phyloP scores from a whole-genome alignment of 768 basidiomycete species.

The Pisolithus sp. region DNA sequence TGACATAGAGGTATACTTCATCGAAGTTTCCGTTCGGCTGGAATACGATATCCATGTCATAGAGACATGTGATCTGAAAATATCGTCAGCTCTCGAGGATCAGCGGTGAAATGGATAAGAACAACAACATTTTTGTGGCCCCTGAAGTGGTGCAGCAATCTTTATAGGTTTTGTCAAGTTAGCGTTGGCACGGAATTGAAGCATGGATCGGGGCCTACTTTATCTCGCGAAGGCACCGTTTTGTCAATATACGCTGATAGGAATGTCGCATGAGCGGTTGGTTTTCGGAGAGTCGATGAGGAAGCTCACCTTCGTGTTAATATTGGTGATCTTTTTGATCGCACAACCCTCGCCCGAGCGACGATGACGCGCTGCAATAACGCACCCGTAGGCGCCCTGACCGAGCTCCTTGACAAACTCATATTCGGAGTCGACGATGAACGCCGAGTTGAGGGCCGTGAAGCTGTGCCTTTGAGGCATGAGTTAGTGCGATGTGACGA shows the following conservation, averaged over 20 bases:
- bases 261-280: slow-evolving; percentile 5
- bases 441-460: slow-evolving; percentile 78
- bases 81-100: slow-evolving; percentile 3
- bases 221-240: slow-evolving; percentile 93
- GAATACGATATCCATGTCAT: slow-evolving; percentile 98
- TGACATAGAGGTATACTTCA: slow-evolving; percentile 89
- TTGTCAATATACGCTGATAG: slow-evolving; percentile 83
- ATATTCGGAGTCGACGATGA: slow-evolving; percentile 84
- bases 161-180: slow-evolving; percentile 23
- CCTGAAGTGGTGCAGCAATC: slow-evolving; percentile 93
- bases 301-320: slow-evolving; percentile 70
- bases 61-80: slow-evolving; percentile 84
- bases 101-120: slow-evolving; percentile 1
- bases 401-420: slow-evolving; percentile 96
- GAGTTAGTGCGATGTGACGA: too few relatives aligned
- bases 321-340: slow-evolving; percentile 95
- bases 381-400: slow-evolving; percentile 92
- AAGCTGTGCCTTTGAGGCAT: slow-evolving; percentile 51
- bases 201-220: slow-evolving; percentile 42
- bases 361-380: slow-evolving; percentile 79
- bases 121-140: slow-evolving; percentile 92
- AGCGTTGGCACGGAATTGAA: neutral
- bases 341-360: slow-evolving; percentile 83
- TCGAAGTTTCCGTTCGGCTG: slow-evolving; percentile 89
- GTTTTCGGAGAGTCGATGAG: neutral